Evolutionary conservation across 345 rosid genomes (phyloP).

Genomic region (Nasturtium officinale): DNA sequence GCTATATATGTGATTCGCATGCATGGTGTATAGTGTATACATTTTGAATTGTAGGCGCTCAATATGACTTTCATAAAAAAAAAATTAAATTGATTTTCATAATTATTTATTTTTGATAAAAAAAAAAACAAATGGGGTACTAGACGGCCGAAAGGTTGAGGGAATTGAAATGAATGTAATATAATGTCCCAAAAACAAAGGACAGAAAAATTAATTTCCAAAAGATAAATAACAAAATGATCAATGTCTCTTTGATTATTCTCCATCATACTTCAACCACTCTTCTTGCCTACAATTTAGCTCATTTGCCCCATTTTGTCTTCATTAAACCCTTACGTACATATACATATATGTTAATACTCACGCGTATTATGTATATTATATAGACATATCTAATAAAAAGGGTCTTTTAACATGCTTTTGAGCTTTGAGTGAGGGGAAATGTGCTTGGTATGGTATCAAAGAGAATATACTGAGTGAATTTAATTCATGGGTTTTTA

Average conservation of each 20-base stretch:
- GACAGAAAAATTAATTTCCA: slow-evolving; percentile 18
- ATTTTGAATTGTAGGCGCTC: slow-evolving; percentile 33
- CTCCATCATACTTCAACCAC: slow-evolving; percentile 33
- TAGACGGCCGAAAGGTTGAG: slow-evolving; percentile 36
- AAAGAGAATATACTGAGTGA: background rate
- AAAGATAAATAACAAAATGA: slow-evolving; percentile 26
- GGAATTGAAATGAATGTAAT: slow-evolving; percentile 31
- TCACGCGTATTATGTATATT: background rate
- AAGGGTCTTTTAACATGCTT: background rate
- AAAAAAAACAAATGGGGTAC: slow-evolving; percentile 30
- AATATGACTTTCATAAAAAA: slow-evolving; percentile 22
- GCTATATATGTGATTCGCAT: slow-evolving; percentile 20
- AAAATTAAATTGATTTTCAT: slow-evolving; percentile 7
- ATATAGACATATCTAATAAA: background rate
- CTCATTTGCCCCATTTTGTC: background rate
- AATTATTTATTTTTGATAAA: background rate
- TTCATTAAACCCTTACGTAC: background rate
- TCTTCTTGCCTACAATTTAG: slow-evolving; percentile 38
- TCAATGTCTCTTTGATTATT: slow-evolving; percentile 30
- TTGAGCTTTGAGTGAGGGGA: background rate
- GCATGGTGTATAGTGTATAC: no score
- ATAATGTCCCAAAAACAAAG: slow-evolving; percentile 42
- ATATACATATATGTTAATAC: background rate
- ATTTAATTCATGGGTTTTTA: background rate
- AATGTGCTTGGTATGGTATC: background rate